Conservation (phyloP, 108 stramenopile genomes). For the Cyclotella kingstonii region DNA sequence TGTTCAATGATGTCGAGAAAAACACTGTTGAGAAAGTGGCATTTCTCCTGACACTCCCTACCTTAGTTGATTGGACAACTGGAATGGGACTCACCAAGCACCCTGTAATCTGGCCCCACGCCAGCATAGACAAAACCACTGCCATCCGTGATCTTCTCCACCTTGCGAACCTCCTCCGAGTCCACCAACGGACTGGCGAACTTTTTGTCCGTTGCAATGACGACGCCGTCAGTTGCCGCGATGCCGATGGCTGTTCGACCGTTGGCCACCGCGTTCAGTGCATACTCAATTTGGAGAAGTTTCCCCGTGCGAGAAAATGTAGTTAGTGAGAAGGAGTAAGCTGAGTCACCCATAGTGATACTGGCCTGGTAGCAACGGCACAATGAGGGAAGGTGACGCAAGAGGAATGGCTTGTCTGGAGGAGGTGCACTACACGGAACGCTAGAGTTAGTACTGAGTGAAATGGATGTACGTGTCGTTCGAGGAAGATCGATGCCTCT, state of each 20-base stretch:
- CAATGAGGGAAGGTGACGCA: neutral
- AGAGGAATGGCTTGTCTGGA: too few species aligned
- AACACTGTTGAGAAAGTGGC: too few species aligned
- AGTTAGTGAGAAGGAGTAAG: conserved; percentile 97
- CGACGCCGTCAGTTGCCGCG: conserved; percentile 96
- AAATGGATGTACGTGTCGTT: too few species aligned
- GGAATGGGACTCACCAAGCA: conserved; percentile 73
- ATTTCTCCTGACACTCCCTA: neutral
- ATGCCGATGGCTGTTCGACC: conserved; percentile 97
- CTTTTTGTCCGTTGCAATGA: conserved; percentile 99
- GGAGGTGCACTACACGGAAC: too few species aligned
- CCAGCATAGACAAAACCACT: conserved; percentile 97
- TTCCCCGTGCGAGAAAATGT: conserved; percentile 98
- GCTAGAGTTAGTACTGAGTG: too few species aligned
- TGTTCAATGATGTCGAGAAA: conserved; percentile 18
- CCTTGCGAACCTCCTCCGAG: conserved; percentile 81
- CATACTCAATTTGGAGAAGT: conserved; percentile 98
- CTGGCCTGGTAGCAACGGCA: neutral
- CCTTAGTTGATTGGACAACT: neutral
- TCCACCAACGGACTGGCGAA: conserved; percentile 89
- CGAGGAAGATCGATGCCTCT: too few species aligned
- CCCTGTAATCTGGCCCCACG: conserved; percentile 98
- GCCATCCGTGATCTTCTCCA: conserved; percentile 85
- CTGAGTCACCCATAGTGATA: conserved; percentile 92
- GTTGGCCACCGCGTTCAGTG: conserved; percentile 96